These are phyloP conservation scores for Neopestalotiopsis sp. DNA, from an alignment of 2,329 filamentous ascomycete species.

Conservation along the genomic window DNA sequence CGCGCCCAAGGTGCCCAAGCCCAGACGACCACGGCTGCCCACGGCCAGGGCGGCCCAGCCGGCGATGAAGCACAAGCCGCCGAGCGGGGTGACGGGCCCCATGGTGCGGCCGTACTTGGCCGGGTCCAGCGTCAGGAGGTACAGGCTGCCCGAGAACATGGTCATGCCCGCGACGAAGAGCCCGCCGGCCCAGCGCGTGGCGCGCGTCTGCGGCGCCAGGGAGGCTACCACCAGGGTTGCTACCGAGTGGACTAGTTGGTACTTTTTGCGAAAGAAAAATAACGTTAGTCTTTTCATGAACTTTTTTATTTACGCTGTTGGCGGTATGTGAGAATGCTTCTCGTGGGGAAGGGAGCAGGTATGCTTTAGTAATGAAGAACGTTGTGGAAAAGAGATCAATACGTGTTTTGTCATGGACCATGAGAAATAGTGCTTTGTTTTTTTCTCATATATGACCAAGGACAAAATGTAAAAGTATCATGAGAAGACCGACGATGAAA, in stretches of 20 bases:
- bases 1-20: slow-evolving; percentile 9
- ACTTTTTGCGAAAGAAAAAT: not conserved
- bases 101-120: slow-evolving; percentile 59
- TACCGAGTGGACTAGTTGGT: slow-evolving; percentile 66
- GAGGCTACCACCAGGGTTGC: slow-evolving; percentile 62
- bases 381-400: too few relatives aligned
- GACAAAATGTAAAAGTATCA: too few relatives aligned
- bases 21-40: slow-evolving; percentile 19
- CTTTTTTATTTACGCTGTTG: too few relatives aligned
- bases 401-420: too few relatives aligned
- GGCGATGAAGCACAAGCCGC: slow-evolving; percentile 67
- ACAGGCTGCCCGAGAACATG: slow-evolving; percentile 71
- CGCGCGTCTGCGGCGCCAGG: slow-evolving; percentile 57
- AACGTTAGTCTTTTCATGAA: not conserved
- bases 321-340: too few relatives aligned
- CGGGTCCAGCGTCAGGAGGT: slow-evolving; percentile 67
- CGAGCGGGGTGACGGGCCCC: slow-evolving; percentile 70
- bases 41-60: slow-evolving; percentile 60
- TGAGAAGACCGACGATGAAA: not conserved
- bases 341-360: too few relatives aligned
- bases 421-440: too few relatives aligned
- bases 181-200: slow-evolving; percentile 61
- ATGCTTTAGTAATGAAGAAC: too few relatives aligned
- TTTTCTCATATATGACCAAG: too few relatives aligned
- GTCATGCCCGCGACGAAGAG: slow-evolving; percentile 71